Base-by-base conservation (phyloP, 306 rosid genomes). In the Quercus bicolor region DNA sequence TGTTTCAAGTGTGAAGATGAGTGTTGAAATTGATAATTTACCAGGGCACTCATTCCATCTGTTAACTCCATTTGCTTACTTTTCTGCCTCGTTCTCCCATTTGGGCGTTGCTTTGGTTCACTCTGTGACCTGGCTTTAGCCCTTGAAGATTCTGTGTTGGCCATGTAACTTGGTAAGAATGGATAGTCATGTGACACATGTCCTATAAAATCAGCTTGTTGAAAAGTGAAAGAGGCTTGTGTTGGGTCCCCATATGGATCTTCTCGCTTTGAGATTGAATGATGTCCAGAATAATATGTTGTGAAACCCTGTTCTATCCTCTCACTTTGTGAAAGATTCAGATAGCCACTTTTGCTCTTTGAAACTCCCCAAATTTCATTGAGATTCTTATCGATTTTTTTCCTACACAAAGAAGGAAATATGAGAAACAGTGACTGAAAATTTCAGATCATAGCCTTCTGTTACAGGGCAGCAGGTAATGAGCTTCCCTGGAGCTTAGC, bases 81-180 rank as follows among this genome's bases (percentile, higher is more conserved):
- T 79, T 81, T 88, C 45, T 77, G 81, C 71, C 56, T 84, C 66
- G 6, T 77, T 57, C 69, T 85, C 29, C 56, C 24, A 57, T 65
- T 81, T 3, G 98, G 97, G 64, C 98, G 74, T 78, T 91, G 94
- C 85, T 80, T 95, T 19, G 97, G 99, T 79, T 91, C 98, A 77
- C 99, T 95, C 72, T 84, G 90, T 40, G 96, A 91, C 81, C 98
- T 85, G 24, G 81, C 76, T 85, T 93, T 93, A 7, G 96, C 97
- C 84, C 65, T 87, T 0, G 98, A 92, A 51, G 97, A 89, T 74
- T 88, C 77, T 16, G 98, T 92, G 56, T 86, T 92, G 74, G 84
- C 86, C 96, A 91, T 91, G 87, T 87, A 89, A 86, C 74, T 90
- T 72, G 97, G 90, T 75, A 84, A 76, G 78, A 82, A 66, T 76